A percentile compares a stretch with the other conserved stretches of the same genome.
Conservation (phyloP, 192 early-diverging fungal genomes). For the Coemansia sp. region DNA sequence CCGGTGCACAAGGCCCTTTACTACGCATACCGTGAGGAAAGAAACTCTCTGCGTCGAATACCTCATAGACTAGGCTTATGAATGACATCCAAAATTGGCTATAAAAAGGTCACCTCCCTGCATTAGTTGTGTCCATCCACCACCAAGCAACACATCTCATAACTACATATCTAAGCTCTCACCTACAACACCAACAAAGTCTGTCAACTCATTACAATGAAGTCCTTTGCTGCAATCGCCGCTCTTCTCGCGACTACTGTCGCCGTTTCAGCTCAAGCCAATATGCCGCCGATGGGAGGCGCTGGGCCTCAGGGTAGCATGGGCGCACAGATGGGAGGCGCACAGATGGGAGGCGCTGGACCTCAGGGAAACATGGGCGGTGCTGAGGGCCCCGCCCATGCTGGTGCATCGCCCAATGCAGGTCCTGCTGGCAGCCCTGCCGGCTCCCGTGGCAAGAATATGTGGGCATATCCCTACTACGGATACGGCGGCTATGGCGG, state of each 20-base stretch:
- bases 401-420: conserved; percentile 30
- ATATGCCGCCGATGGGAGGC: conserved; percentile 28
- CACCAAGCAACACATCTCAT: not conserved
- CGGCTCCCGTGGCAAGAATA: conserved; percentile 48
- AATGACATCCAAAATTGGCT: not conserved
- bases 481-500: conserved; percentile 33
- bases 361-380: conserved; percentile 25
- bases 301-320: conserved; percentile 32
- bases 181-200: conserved; percentile 4
- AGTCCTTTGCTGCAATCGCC: conserved; percentile 35
- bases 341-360: not conserved
- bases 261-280: conserved; percentile 43
- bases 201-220: conserved; percentile 19
- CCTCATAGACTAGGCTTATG: not conserved
- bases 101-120: not conserved
- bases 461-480: conserved; percentile 58
- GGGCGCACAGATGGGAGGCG: conserved; percentile 25
- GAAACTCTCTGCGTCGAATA: not conserved
- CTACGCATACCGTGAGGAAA: not conserved
- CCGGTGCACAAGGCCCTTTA: not conserved
- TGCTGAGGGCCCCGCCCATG: conserved; percentile 29
- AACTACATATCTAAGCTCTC: too few relatives aligned
- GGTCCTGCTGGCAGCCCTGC: conserved; percentile 55
- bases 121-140: not conserved
- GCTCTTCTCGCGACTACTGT: conserved; percentile 33